phyloP scores from a whole-genome alignment of 345 rosid genomes.

The Ceriops zippeliana region DNA sequence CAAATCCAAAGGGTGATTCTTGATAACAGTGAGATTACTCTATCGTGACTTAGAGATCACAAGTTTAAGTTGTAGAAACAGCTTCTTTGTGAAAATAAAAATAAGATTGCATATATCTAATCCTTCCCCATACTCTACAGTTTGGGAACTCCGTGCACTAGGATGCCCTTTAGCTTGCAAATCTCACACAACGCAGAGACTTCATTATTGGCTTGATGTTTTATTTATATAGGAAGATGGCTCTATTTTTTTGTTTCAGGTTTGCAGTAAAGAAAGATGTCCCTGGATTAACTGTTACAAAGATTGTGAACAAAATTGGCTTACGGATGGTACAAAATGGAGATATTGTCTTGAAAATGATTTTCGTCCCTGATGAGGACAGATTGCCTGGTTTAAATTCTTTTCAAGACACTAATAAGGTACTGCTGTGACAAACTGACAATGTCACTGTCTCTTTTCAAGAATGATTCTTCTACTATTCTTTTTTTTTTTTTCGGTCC shows the following conservation, averaged over 20 bases:
- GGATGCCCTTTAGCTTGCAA: neutral
- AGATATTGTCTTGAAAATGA: conserved; percentile 70
- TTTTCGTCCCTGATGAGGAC: conserved; percentile 88
- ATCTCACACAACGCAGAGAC: neutral
- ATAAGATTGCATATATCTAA: too few species aligned
- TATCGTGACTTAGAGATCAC: too few species aligned
- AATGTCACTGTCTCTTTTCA: neutral
- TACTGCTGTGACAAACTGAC: conserved; percentile 18
- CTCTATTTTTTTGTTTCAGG: conserved; percentile 47
- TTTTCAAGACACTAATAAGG: conserved; percentile 91
- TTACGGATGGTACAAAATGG: conserved; percentile 95
- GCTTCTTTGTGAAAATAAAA: too few species aligned
- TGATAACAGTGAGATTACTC: too few species aligned
- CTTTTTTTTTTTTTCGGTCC: neutral
- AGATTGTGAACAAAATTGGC: conserved; percentile 91
- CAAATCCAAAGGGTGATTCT: too few species aligned
- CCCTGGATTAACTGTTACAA: conserved; percentile 81
- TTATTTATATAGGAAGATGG: neutral
- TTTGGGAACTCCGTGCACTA: neutral
- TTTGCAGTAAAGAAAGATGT: conserved; percentile 78
- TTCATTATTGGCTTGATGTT: neutral
- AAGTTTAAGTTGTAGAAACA: too few species aligned
- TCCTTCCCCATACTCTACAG: too few species aligned
- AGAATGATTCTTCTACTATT: neutral
- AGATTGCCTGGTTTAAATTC: conserved; percentile 84